Base-by-base conservation (phyloP, 805 yeast species). In the Kuraishia hungarica region DNA sequence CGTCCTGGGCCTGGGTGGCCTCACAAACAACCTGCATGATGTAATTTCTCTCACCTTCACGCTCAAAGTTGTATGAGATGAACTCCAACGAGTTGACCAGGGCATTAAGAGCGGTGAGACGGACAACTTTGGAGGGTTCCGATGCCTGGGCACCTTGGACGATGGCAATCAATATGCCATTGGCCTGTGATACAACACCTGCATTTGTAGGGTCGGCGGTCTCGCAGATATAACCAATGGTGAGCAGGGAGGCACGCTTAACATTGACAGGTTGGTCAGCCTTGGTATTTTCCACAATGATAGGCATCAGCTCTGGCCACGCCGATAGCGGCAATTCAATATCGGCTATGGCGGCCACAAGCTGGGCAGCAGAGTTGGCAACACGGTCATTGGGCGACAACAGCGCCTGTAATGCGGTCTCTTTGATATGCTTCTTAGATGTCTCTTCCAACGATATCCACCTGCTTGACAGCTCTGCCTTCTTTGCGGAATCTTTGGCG, bases 11-110 rank as follows among this genome's bases (percentile, higher is more conserved):
- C 70, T 93, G 97, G n/a, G 99, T 92, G 19, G 97, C 97, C 72
- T 94, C 98, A 73, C 99, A 94, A 17, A 94, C 97, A 49, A 94
- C 97, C 76, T 91, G 97, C 99, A 94, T 94, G 69, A 94, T 88
- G 72, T 87, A 91, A 69, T 94, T 92, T 67, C 99, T 83, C 76
- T 94, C 99, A 58, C 94, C 96, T 67, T 93, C 98, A 57, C 87
- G 81, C 62, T 84, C 91, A 76, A 94, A 94, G 72, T 94, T 94
- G 64, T 78, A 80, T 58, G 87, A 83, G 71, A 94, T 90, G 70
- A 93, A 94, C 61, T 86, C 96, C 62, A 94, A 79, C 29, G 98
- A 91, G 72, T 87, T 88, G 50, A 88, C 96, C 58, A 94, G 80
- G 1, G 99, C 97, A 66, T 88, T 88, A 61, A 94, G 77, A 1